Evolutionary conservation across 164 flowering plant genomes (phyloP).

Genomic region (Platanus orientalis): DNA sequence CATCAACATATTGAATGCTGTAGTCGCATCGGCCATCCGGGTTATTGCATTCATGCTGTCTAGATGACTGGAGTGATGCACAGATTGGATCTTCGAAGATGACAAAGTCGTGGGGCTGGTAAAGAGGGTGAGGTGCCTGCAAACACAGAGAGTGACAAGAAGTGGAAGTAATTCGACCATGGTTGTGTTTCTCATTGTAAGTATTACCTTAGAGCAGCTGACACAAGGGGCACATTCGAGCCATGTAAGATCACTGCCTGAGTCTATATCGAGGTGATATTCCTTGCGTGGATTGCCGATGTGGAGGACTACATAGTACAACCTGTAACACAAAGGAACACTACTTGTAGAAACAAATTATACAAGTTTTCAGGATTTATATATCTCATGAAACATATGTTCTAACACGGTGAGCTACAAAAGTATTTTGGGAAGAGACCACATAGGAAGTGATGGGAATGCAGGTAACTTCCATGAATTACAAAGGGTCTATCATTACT

Average conservation of each 20-base stretch:
- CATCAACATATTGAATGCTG: slow-evolving; percentile 85
- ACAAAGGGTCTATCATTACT: too few relatives aligned
- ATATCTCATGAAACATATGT: too few relatives aligned
- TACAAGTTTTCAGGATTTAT: too few relatives aligned
- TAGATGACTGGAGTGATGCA: slow-evolving; percentile 36
- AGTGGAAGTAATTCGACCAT: not conserved
- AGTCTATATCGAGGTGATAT: slow-evolving; percentile 85
- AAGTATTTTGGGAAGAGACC: too few relatives aligned
- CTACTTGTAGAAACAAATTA: not conserved
- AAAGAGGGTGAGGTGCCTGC: slow-evolving; percentile 80
- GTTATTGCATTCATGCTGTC: slow-evolving; percentile 39
- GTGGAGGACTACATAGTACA: slow-evolving; percentile 51
- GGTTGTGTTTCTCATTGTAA: not conserved
- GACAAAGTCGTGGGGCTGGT: slow-evolving; percentile 57
- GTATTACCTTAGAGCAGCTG: slow-evolving; percentile 51
- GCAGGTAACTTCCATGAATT: too few relatives aligned
- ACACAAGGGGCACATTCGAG: slow-evolving; percentile 91
- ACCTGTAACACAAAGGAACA: slow-evolving; percentile 32
- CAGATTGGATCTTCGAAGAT: slow-evolving; percentile 68
- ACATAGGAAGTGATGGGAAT: not conserved
- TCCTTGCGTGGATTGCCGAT: slow-evolving; percentile 76
- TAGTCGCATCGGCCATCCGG: slow-evolving; percentile 76
- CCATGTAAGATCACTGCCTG: slow-evolving; percentile 98
- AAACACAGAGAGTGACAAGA: not conserved
- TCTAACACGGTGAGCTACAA: too few relatives aligned